Evolutionary conservation across 1,139 yeast genomes (phyloP).

Genomic region (Yamadazyma triangularis): DNA sequence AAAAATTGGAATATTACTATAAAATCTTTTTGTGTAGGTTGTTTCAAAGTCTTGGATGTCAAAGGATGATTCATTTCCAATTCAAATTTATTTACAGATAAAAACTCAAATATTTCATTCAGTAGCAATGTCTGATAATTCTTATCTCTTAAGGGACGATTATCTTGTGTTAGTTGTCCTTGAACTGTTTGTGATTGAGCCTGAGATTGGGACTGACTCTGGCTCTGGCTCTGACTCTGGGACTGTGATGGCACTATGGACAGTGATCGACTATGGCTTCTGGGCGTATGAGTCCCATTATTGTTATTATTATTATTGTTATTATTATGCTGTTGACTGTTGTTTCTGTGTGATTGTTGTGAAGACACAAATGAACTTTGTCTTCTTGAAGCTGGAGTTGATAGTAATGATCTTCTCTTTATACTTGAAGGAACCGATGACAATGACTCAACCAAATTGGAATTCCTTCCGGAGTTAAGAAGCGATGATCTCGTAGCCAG

Average conservation of each 20-base stretch:
- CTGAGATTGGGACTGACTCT: conserved; percentile 6
- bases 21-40: conserved; percentile 89
- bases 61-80: conserved; percentile 68
- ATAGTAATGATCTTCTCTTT: conserved; percentile 32
- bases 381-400: conserved; percentile 39
- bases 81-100: conserved; percentile 63
- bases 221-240: too few relatives aligned
- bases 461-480: neutral
- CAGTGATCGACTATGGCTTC: neutral
- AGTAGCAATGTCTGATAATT: conserved; percentile 61
- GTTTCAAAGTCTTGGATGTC: conserved; percentile 58
- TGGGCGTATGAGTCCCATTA: neutral
- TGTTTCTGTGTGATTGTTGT: conserved; percentile 12
- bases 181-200: conserved; percentile 2
- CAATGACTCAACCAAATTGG: conserved; percentile 12
- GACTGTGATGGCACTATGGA: neutral
- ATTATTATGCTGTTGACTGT: conserved; percentile 6
- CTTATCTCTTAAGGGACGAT: conserved; percentile 74
- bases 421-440: conserved; percentile 10
- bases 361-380: conserved; percentile 20
- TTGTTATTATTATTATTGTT: too few relatives aligned
- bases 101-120: conserved; percentile 63
- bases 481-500: conserved; percentile 29
- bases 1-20: conserved; percentile 74
- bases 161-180: too few relatives aligned